Conservation (phyloP, 148 eudicot species). For the Rhododendron kiyosumense region DNA sequence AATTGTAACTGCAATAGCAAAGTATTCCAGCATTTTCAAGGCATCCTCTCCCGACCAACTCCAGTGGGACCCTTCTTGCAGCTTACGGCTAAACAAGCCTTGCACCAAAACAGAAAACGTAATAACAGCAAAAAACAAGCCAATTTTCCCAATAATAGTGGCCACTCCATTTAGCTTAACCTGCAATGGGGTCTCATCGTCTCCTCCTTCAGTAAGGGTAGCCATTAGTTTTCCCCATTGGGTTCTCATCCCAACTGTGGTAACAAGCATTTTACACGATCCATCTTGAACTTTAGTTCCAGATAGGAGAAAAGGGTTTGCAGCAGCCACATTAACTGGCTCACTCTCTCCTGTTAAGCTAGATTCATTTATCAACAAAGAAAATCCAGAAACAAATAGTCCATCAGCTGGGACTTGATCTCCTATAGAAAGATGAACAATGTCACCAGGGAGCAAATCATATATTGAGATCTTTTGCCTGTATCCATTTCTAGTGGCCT, state of each 20-base stretch:
- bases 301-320: conserved; percentile 68
- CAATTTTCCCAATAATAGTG: conserved; percentile 94
- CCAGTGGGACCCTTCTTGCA: conserved; percentile 39
- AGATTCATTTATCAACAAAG: conserved; percentile 77
- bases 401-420: conserved; percentile 96
- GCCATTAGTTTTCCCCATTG: conserved; percentile 98
- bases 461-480: conserved; percentile 69
- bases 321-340: conserved; percentile 41
- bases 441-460: conserved; percentile 88
- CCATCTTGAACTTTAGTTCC: conserved; percentile 98
- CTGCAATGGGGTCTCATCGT: conserved; percentile 93
- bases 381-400: conserved; percentile 71
- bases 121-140: conserved; percentile 66
- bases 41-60: conserved; percentile 84
- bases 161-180: conserved; percentile 96
- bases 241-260: conserved; percentile 98
- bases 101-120: conserved; percentile 63
- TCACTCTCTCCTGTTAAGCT: conserved; percentile 92
- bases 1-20: conserved; percentile 87
- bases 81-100: conserved; percentile 37
- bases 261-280: conserved; percentile 79
- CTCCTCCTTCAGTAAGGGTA: conserved; percentile 77
- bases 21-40: conserved; percentile 59
- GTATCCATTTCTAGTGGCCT: conserved; percentile 76
- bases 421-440: conserved; percentile 72